Evolutionary conservation across 2,329 filamentous ascomycete species (phyloP).

Genomic region (Teratosphaeria gauchensis): DNA sequence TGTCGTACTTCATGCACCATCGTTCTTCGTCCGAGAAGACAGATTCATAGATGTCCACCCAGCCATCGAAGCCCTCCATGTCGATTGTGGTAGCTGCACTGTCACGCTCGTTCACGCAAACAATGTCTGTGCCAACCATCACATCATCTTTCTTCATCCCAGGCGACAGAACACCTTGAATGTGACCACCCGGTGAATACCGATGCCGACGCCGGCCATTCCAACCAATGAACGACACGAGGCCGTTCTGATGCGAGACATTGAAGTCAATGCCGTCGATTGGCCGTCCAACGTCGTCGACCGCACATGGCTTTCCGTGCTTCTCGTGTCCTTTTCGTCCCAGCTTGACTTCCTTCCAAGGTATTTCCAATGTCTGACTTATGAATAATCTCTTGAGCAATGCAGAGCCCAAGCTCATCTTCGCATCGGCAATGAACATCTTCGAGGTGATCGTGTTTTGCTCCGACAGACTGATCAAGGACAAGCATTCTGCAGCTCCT

Average conservation of each 20-base stretch:
- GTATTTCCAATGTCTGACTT: constrained; percentile 45
- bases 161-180: constrained; percentile 19
- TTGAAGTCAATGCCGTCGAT: constrained; percentile 55
- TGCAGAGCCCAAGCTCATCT: constrained; percentile 62
- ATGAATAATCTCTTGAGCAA: constrained; percentile 66
- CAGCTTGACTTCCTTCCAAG: constrained; percentile 52
- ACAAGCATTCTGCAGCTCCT: constrained; percentile 33
- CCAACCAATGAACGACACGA: constrained; percentile 57
- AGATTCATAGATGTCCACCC: constrained; percentile 62
- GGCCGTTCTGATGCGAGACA: constrained; percentile 66
- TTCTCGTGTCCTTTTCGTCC: constrained; percentile 44
- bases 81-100: constrained; percentile 50
- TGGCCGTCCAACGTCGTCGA: constrained; percentile 31
- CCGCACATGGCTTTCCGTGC: constrained; percentile 43
- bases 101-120: constrained; percentile 61
- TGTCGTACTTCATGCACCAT: constrained; percentile 50
- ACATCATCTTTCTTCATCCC: constrained; percentile 21
- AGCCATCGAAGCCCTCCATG: constrained; percentile 53
- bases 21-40: constrained; percentile 58
- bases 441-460: constrained; percentile 49
- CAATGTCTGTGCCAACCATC: constrained; percentile 64
- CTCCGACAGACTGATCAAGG: constrained; percentile 42
- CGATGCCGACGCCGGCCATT: constrained; percentile 19
- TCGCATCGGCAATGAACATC: constrained; percentile 49
- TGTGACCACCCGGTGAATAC: constrained; percentile 18